phyloP scores from a whole-genome alignment of 345 rosid species.

The Eutrema japonicum region DNA sequence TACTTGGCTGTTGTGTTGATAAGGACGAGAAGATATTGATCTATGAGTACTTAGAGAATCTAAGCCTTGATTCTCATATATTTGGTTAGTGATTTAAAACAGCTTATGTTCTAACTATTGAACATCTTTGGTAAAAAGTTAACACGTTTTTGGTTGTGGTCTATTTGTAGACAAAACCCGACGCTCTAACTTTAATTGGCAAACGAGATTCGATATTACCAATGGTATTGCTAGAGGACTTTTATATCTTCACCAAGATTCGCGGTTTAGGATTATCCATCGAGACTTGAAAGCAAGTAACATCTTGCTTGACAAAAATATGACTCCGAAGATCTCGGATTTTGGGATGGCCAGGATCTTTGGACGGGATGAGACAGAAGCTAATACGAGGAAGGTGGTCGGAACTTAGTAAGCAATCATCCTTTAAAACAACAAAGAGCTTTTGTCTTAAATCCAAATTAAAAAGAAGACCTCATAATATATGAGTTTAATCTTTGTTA shows the following conservation, averaged over 20 bases:
- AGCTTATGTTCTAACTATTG: not conserved
- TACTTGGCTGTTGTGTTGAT: slow-evolving; percentile 64
- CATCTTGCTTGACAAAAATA: slow-evolving; percentile 75
- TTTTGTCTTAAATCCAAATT: not conserved
- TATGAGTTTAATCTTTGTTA: not conserved
- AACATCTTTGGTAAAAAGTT: not conserved
- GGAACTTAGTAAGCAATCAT: slow-evolving; percentile 74
- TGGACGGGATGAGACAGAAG: slow-evolving; percentile 70
- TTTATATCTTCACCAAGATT: slow-evolving; percentile 83
- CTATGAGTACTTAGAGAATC: slow-evolving; percentile 70
- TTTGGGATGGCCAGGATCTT: slow-evolving; percentile 94
- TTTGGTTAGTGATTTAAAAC: slow-evolving; percentile 52
- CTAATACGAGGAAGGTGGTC: slow-evolving; percentile 70
- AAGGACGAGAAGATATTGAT: slow-evolving; percentile 64
- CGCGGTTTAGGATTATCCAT: slow-evolving; percentile 70
- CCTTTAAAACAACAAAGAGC: not conserved
- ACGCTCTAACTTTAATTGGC: slow-evolving; percentile 63
- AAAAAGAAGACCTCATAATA: not conserved
- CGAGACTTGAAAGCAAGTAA: slow-evolving; percentile 88
- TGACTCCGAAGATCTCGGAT: slow-evolving; percentile 87
- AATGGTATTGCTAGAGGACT: slow-evolving; percentile 72
- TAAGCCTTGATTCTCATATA: slow-evolving; percentile 64
- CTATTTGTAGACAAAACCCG: slow-evolving; percentile 47
- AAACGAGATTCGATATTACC: slow-evolving; percentile 61
- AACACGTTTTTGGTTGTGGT: not conserved